Base-by-base conservation (phyloP, 306 rosid species). In the Pterocarpus macrocarpus region DNA sequence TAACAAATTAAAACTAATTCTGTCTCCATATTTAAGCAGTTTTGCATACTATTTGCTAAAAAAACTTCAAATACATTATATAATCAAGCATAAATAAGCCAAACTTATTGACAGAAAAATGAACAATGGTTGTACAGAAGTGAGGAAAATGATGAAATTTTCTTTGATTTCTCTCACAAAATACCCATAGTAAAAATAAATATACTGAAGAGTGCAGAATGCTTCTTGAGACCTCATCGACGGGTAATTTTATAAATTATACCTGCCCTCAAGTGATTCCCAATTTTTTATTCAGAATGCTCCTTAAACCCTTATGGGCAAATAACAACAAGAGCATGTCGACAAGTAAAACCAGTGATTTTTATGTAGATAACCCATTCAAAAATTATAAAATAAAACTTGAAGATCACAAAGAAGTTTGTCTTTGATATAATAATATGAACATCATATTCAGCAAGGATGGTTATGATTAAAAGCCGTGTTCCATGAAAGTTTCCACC, bases 1-100 rank as follows among this genome's bases (percentile, higher is more conserved):
- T 45, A 33, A 45, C 80, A 55, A 30, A 38, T 33, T 70, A 73
- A 16, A 69, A 53, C 35, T 3, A 36, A 8, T 36, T 14, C 8
- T 6, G 34, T 63, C 14, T 35, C 43, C 41, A 78, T 44, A 55
- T 57, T 71, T 35, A 32, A 63, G 71, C 41, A 75, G 70, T 68
- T 75, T 71, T 61, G 38, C 64, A 28, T 8, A 16, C 64, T 10
- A 44, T 39, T 47, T 45, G 47, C 16, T 13, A 82, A 11, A 82
- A 11, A 55, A 53, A 74, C 30, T 8, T 32, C 45, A 66, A 36
- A 67, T 61, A 55, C 44, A 38, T 30, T 30, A 64, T 63, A 17
- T 15, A 50, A 59, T 76, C 36, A 52, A 69, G 44, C 34, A 34
- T 33, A 16, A n/a, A 16, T 33, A n/a, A 16, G 61, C 50, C 22